Evolutionary conservation across 495 filamentous ascomycete genomes (phyloP).

Genomic region (Polyplosphaeria fusca): DNA sequence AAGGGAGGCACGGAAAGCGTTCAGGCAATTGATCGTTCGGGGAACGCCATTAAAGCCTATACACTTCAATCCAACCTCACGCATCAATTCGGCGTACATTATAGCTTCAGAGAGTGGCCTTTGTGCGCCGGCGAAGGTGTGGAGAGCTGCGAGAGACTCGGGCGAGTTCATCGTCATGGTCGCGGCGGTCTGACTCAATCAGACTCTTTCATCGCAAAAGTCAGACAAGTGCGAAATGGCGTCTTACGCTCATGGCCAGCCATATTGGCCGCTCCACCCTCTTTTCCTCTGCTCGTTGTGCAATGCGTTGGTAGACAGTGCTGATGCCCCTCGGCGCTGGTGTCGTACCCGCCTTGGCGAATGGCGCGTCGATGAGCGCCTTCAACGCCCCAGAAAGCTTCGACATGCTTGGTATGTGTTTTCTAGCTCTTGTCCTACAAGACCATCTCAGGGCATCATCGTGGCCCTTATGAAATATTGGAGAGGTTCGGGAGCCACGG

Average conservation of each 20-base stretch:
- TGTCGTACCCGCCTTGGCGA: constrained; percentile 59
- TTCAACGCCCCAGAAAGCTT: constrained; percentile 64
- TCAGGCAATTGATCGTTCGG: constrained; percentile 73
- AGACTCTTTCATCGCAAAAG: too few species aligned
- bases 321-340: constrained; percentile 60
- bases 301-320: constrained; percentile 59
- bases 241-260: too few species aligned
- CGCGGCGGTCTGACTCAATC: constrained; percentile 68
- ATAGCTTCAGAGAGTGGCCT: constrained; percentile 37
- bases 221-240: too few species aligned
- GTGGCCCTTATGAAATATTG: too few species aligned
- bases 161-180: constrained; percentile 76
- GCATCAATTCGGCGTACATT: constrained; percentile 68
- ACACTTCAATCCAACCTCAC: constrained; percentile 76
- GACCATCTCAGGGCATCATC: too few species aligned
- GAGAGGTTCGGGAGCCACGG: too few species aligned
- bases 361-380: constrained; percentile 63
- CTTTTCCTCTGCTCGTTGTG: constrained; percentile 42
- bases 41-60: constrained; percentile 81
- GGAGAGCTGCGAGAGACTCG: constrained; percentile 57
- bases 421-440: background rate
- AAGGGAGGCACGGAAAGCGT: constrained; percentile 58
- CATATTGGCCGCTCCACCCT: constrained; percentile 60
- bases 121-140: constrained; percentile 48
- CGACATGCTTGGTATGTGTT: constrained; percentile 49